Evolutionary conservation across 2,329 filamentous ascomycete species (phyloP).

Genomic region (Fusarium sterilihyphosum): DNA sequence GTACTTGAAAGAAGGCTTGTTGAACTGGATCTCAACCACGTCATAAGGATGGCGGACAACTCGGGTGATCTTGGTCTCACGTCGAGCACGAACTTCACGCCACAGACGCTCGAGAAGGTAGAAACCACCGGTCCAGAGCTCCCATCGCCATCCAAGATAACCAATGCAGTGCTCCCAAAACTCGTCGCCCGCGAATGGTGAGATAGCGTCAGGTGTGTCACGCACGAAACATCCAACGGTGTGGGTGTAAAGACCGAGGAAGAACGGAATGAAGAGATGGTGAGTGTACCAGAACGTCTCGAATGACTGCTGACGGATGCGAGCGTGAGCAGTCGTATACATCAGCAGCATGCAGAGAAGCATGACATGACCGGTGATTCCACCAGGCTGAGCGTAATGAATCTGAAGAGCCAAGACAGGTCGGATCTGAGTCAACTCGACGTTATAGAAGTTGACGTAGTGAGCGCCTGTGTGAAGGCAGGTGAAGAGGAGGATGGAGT

Average conservation of each 20-base stretch:
- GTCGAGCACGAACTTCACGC: constrained; percentile 85
- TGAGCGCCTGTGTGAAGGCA: constrained; percentile 80
- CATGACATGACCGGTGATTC: constrained; percentile 97
- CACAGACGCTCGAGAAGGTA: constrained; percentile 91
- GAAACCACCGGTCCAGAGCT: constrained; percentile 83
- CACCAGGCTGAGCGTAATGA: constrained; percentile 88
- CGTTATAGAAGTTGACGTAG: constrained; percentile 99
- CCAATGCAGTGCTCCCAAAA: constrained; percentile 96
- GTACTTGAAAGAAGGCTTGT: constrained; percentile 96
- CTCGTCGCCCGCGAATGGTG: constrained; percentile 81
- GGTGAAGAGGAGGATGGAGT: constrained; percentile 85
- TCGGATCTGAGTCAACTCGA: constrained; percentile 85
- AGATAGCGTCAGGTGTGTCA: constrained; percentile 75
- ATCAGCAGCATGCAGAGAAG: constrained; percentile 98
- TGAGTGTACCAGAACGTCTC: constrained; percentile 99
- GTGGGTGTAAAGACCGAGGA: constrained; percentile 94
- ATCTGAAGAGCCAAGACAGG: constrained; percentile 85
- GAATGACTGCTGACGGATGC: constrained; percentile 95
- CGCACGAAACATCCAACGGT: constrained; percentile 96
- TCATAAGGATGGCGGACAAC: constrained; percentile 97
- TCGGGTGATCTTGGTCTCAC: constrained; percentile 88
- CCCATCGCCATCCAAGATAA: constrained; percentile 97
- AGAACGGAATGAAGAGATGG: constrained; percentile 96
- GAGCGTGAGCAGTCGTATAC: constrained; percentile 93
- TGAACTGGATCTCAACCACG: constrained; percentile 96